Evolutionary conservation across 1,284 basidiomycete species (phyloP), one percentile per base, ranked within the genome.

Genomic region (Moniliella sp.): DNA sequence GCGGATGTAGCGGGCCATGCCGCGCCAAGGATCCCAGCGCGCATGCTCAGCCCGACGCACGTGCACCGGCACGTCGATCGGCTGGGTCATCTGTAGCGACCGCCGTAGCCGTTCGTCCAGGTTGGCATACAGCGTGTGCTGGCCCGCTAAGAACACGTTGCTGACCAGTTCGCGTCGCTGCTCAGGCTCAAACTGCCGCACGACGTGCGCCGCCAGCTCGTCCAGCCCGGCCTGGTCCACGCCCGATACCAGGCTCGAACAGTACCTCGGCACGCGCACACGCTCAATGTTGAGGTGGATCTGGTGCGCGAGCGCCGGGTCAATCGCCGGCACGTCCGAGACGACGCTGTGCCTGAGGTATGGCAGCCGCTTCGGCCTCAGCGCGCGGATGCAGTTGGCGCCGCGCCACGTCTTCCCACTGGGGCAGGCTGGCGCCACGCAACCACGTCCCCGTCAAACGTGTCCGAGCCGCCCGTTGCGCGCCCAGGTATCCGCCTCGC

Each of bases 171-270:
- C 62, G 9, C 62, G 62, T 43, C 75, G 36, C 15, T 40, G 73
- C 29, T 81, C 74, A 2, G 65, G 61, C 3, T 71, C 64, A 61
- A 88, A 91, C 7, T 75, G 69, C n/a, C 74, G 71, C 30, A 99
- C 67, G 19, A 94, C 70, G 59, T 74, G 79, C 45, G 81, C 78
- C 14, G 84, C 65, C 1, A 93, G 73, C 61, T 99, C 91, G 9
- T 76, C 79, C 2, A 99, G 59, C 0, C 91, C 91, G 0, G 91
- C 88, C 13, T 78, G 81, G 61, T 97, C 91, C 14, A 93, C 69
- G 0, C 91, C 91, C 2, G 84, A 86, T 0, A 83, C 73, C 62
- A 97, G 91, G n/a, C n/a, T n/a, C n/a, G n/a, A n/a, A n/a, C n/a
- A n/a, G n/a, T n/a, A n/a, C n/a, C n/a, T n/a, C 37, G 81, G 82